A percentile compares a stretch with the other conserved stretches of the same genome.
phyloP scores from a whole-genome alignment of 2,329 filamentous ascomycete genomes.

The Pestalotiopsis sp. region DNA sequence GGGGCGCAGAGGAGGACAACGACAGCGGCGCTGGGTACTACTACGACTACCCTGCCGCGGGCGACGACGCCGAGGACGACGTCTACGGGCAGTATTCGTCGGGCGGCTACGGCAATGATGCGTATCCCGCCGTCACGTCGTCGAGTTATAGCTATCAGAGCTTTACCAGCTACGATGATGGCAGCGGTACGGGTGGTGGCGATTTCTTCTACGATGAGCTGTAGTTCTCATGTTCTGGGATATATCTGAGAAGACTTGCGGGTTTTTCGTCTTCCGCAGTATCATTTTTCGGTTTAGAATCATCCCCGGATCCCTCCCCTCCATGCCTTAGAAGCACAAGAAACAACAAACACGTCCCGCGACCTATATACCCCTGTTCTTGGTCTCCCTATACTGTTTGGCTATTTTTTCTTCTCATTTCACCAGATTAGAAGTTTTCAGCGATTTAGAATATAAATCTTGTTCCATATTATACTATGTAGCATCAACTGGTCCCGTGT shows the following conservation, averaged over 20 bases:
- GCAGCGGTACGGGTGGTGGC: neutral
- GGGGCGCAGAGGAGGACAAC: neutral
- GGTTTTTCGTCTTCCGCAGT: too few relatives aligned
- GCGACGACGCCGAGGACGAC: neutral
- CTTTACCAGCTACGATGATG: conserved; percentile 3
- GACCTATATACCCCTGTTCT: neutral
- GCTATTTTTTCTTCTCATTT: too few relatives aligned
- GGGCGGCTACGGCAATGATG: neutral
- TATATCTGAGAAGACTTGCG: too few relatives aligned
- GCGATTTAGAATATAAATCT: too few relatives aligned
- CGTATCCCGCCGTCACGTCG: neutral
- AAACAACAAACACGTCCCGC: too few relatives aligned
- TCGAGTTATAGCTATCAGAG: conserved; percentile 8
- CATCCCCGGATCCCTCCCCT: too few relatives aligned
- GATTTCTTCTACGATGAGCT: conserved; percentile 9
- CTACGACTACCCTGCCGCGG: neutral
- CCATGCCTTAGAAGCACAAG: too few relatives aligned
- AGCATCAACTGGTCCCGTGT: too few relatives aligned
- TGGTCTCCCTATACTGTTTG: too few relatives aligned
- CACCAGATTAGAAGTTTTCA: too few relatives aligned
- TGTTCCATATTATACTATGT: too few relatives aligned
- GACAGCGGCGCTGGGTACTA: neutral
- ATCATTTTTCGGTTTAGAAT: too few relatives aligned
- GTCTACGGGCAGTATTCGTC: neutral
- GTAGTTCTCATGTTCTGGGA: neutral